Evolutionary conservation across 2,329 filamentous ascomycete species (phyloP).

Genomic region (Talaromyces islandicus): DNA sequence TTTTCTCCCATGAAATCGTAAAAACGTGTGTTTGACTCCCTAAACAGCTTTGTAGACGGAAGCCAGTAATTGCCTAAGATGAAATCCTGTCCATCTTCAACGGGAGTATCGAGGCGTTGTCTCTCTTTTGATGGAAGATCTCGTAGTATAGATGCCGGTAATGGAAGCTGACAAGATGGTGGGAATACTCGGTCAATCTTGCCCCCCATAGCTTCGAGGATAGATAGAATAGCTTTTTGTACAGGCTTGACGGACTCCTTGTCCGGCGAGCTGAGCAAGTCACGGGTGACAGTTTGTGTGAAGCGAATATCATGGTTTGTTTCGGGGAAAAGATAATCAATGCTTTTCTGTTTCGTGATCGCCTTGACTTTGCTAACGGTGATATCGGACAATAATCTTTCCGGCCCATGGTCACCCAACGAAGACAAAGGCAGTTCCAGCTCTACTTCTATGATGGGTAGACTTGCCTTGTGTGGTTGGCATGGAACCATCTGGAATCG

Average conservation of each 20-base stretch:
- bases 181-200: constrained; percentile 18
- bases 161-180: constrained; percentile 22
- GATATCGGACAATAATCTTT: constrained; percentile 8
- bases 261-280: constrained; percentile 18
- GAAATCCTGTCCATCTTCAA: constrained; percentile 3
- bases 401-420: not conserved
- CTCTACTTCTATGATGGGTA: constrained; percentile 32
- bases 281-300: constrained; percentile 24
- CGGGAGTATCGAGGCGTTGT: not conserved
- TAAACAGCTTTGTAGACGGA: constrained; percentile 24
- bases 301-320: constrained; percentile 34
- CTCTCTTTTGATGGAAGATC: not conserved
- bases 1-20: constrained; percentile 28
- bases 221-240: constrained; percentile 15
- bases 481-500: constrained; percentile 31
- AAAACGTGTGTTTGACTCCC: constrained; percentile 20
- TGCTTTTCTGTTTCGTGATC: constrained; percentile 22
- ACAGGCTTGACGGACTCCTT: constrained; percentile 11
- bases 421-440: constrained; percentile 1
- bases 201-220: constrained; percentile 7
- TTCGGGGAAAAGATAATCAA: constrained; percentile 36
- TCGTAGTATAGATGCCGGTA: constrained; percentile 17
- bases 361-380: constrained; percentile 24
- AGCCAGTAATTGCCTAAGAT: constrained; percentile 29
- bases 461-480: constrained; percentile 13